Conservation (phyloP, 2,329 filamentous ascomycete species). For the Ascochyta lentis region DNA sequence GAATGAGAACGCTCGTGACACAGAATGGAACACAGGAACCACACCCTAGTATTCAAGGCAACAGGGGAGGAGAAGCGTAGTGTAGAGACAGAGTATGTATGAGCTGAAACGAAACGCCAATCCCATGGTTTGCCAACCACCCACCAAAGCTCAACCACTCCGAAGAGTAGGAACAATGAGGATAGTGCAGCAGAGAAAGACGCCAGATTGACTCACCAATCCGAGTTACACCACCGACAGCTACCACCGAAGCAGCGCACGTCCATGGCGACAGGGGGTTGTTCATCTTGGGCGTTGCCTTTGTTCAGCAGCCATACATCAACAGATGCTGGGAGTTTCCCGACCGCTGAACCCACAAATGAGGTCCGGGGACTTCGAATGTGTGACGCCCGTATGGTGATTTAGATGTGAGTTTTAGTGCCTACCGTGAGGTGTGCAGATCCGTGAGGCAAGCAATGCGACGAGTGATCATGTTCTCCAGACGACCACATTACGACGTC, state of each 20-base stretch:
- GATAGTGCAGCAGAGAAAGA: constrained; percentile 35
- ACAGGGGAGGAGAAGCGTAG: not conserved
- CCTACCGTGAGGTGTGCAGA: not conserved
- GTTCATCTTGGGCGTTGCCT: constrained; percentile 46
- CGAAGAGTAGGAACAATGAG: constrained; percentile 27
- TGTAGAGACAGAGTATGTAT: constrained; percentile 24
- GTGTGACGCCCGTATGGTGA: constrained; percentile 9
- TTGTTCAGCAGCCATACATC: constrained; percentile 45
- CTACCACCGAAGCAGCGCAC: constrained; percentile 23
- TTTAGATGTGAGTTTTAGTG: not conserved
- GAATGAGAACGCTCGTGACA: not conserved
- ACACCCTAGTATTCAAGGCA: not conserved
- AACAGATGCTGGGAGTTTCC: constrained; percentile 26
- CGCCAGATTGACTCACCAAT: constrained; percentile 42
- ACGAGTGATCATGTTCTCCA: not conserved
- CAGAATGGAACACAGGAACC: not conserved
- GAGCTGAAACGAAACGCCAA: constrained; percentile 45
- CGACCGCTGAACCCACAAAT: constrained; percentile 42
- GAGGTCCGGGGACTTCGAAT: constrained; percentile 28
- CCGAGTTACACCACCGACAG: constrained; percentile 5
- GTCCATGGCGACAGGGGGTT: constrained; percentile 10
- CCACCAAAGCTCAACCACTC: constrained; percentile 33
- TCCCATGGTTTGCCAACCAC: constrained; percentile 32
- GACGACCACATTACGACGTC: not conserved
- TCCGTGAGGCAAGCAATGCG: not conserved